Percentiles rank a stretch among this genome's conserved stretches.
Evolutionary conservation across 1,284 basidiomycete species (phyloP).

Genomic region (Rhizoctonia solani): DNA sequence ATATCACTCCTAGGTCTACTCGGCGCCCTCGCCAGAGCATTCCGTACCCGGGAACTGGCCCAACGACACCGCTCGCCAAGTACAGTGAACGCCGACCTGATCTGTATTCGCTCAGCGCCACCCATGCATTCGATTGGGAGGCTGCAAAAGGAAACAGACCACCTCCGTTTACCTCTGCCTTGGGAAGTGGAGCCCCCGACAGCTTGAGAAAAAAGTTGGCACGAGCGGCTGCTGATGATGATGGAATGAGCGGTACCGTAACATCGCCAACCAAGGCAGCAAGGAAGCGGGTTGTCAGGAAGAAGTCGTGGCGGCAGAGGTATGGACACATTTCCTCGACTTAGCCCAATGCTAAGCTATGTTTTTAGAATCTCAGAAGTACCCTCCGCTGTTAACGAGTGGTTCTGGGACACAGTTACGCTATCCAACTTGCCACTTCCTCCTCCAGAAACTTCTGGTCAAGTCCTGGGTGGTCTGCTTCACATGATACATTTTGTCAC

Average conservation of each 20-base stretch:
- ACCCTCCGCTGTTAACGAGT: conserved; percentile 61
- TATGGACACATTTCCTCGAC: conserved; percentile 43
- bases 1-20: conserved; percentile 18
- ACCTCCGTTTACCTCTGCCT: conserved; percentile 67
- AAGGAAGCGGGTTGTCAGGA: conserved; percentile 59
- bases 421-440: conserved; percentile 79
- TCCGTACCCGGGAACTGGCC: background rate
- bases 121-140: conserved; percentile 67
- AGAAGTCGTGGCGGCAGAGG: conserved; percentile 65
- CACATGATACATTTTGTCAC: conserved; percentile 69
- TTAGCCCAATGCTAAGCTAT: conserved; percentile 11
- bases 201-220: conserved; percentile 31
- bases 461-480: conserved; percentile 63
- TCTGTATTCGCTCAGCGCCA: conserved; percentile 30
- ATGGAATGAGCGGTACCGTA: background rate
- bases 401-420: conserved; percentile 64
- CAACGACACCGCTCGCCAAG: conserved; percentile 29
- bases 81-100: conserved; percentile 31
- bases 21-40: conserved; percentile 22
- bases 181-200: conserved; percentile 26
- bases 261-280: conserved; percentile 46
- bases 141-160: conserved; percentile 66
- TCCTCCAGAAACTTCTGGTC: conserved; percentile 62
- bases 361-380: conserved; percentile 53
- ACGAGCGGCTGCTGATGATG: conserved; percentile 20